Base-by-base conservation (phyloP, 208 protist genomes). In the Wallacemonas collosoma region DNA sequence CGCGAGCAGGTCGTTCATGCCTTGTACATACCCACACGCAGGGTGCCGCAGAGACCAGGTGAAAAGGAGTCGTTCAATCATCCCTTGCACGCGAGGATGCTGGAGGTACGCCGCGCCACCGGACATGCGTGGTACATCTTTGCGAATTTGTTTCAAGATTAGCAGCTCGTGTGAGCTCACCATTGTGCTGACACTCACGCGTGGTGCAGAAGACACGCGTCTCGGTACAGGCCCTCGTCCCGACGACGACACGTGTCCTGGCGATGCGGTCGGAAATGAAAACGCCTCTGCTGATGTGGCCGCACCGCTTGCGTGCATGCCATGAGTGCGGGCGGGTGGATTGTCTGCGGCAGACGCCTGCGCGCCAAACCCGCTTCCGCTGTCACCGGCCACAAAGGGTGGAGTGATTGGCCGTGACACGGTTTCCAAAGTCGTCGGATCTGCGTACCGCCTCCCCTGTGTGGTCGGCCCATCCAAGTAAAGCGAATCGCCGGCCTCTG, bases 21-120 rank as follows among this genome's bases (percentile, higher is more conserved):
- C 96, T 83, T 98, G 94, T 58, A 98, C 96, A 73, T 98, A 98
- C 26, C 95, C 96, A 62, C 83, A 94, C 1, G 95, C 97, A 3
- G 97, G 95, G 83, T 98, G 95, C 43, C 94, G 89, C 35, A 98
- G 65, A 1, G 92, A 82, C 94, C 95, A 98, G 45, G 97, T 88
- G 65, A 95, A 98, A n/a, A 98, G 79, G 35, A 97, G 85, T 2
- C 93, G 83, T 81, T 97, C 90, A 36, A 98, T 80, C 57, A 83
- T 79, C 2, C 72, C 58, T 75, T 91, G 84, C 43, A 95, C 83
- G 38, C 86, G 79, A 8, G 75, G 71, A 45, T 92, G 73, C 68
- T 85, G 88, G 64, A 97, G 88, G 72, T 91, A 87, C 38, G 73
- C 75, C 47, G 85, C 51, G 41, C 86, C 88, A 3, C 81, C 86